Base-by-base conservation (phyloP, 169 alveolate species). In the Plasmodium gaboni region DNA sequence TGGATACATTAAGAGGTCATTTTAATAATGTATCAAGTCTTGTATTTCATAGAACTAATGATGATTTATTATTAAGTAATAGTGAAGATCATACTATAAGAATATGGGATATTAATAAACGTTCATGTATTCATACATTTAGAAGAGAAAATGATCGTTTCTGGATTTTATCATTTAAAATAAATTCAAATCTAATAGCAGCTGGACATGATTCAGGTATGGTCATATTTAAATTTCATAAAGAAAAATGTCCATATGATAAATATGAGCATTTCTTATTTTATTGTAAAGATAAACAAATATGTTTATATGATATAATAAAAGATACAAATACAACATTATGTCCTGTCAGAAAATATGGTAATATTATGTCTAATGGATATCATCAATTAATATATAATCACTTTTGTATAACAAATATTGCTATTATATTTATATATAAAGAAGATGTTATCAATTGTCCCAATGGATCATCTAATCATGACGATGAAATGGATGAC, bases 171-270 rank as follows among this genome's bases (percentile, higher is more conserved):
- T 32, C 93, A 26, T 73, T 74, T 4, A 98, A 98, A 86, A 97
- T 97, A 8, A 89, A 95, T 57, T 94, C 95, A 42, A 95, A 97
- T 64, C 92, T 96, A 50, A 96, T 98, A 67, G 99, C 99, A 12
- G 98, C 99, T 0, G 99, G 99, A 2, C 97, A 96, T 73, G 99
- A 98, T 80, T 92, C 97, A 42, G 99, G 99, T 44, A 93, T 97
- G 94, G 94, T 96, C 10, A 94, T 96, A 15, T 96, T 97, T 88
- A 97, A 96, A 88, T 90, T 95, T 46, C 98, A 97, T 89, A 94
- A 92, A 64, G 97, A 95, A 51, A 91, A 96, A 87, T 78, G 94
- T 50, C 97, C 97, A 46, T 88, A 94, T 44, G 92, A 92, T 44
- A 89, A 89, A 53, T 72, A 83, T 26, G 93, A 91, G 50, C 93